phyloP scores from a whole-genome alignment of 2,329 filamentous ascomycete genomes.

The Botrytis fragariae region DNA sequence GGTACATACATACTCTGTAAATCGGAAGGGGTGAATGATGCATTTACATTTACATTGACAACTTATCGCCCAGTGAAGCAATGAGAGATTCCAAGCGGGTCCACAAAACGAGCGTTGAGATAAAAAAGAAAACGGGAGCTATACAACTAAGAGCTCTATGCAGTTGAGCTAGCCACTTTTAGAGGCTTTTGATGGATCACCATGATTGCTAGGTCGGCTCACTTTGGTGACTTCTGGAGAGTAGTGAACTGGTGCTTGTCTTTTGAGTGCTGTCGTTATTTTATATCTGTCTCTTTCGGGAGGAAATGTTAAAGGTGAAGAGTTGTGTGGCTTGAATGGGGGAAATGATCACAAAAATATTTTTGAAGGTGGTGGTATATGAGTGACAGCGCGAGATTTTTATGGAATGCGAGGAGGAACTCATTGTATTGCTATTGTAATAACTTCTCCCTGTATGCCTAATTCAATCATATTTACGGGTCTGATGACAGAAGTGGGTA shows the following conservation, averaged over 20 bases:
- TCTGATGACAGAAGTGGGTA: neutral
- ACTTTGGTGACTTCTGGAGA: rapidly evolving
- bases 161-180: too few species aligned
- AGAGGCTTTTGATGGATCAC: too few species aligned
- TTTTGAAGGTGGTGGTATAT: neutral
- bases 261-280: rapidly evolving
- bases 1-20: neutral
- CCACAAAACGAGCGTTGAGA: neutral
- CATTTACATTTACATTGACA: neutral
- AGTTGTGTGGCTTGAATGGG: rapidly evolving
- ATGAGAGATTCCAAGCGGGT: neutral
- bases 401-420: rapidly evolving
- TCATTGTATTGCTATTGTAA: neutral
- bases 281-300: rapidly evolving
- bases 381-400: neutral
- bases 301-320: neutral
- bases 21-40: neutral
- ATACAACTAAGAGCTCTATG: too few species aligned
- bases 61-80: neutral
- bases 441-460: neutral
- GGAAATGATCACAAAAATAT: rapidly evolving
- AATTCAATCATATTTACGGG: rapidly evolving
- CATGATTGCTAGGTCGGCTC: too few species aligned
- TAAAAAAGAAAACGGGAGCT: neutral
- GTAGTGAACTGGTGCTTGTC: rapidly evolving